Evolutionary conservation across 2,329 filamentous ascomycete species (phyloP).

Genomic region (Trichoderma citrinoviride): DNA sequence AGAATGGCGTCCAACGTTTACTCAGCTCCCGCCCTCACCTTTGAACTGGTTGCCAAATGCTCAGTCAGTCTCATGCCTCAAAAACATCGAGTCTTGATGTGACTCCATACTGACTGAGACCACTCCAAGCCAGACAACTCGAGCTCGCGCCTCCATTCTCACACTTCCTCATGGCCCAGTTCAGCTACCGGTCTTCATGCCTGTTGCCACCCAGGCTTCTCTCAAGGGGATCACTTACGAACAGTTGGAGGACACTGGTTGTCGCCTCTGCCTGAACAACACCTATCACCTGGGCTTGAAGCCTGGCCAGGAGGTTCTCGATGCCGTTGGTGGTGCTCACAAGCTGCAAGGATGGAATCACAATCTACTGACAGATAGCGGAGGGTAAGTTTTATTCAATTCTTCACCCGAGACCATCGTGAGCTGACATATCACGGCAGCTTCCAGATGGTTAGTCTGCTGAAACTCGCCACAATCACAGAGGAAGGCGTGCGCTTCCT

Average conservation of each 20-base stretch:
- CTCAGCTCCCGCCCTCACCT: conserved; percentile 66
- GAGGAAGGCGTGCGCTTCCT: conserved; percentile 94
- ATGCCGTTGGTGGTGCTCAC: conserved; percentile 87
- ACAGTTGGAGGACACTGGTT: conserved; percentile 85
- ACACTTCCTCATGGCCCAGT: conserved; percentile 90
- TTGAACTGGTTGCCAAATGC: conserved; percentile 65
- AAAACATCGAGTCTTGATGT: background rate
- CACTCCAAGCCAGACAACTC: conserved; percentile 67
- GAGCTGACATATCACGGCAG: conserved; percentile 46
- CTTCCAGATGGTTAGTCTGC: conserved; percentile 97
- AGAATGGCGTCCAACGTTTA: conserved; percentile 53
- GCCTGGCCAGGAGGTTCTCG: conserved; percentile 85
- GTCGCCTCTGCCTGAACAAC: conserved; percentile 92
- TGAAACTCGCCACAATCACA: conserved; percentile 89
- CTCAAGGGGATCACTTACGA: conserved; percentile 91
- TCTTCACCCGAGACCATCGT: background rate
- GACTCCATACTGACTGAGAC: conserved; percentile 24
- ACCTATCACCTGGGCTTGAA: conserved; percentile 96
- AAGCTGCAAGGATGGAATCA: conserved; percentile 92
- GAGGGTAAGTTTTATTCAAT: conserved; percentile 50
- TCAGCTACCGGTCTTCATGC: conserved; percentile 94
- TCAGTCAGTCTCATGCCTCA: conserved; percentile 11
- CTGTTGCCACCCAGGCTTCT: conserved; percentile 93
- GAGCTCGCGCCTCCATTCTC: conserved; percentile 84
- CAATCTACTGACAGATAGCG: conserved; percentile 85